Percentiles rank a stretch among this genome's conserved stretches.
Evolutionary conservation across 139 green algal species (phyloP).

Genomic region (Picochlorum sp.): DNA sequence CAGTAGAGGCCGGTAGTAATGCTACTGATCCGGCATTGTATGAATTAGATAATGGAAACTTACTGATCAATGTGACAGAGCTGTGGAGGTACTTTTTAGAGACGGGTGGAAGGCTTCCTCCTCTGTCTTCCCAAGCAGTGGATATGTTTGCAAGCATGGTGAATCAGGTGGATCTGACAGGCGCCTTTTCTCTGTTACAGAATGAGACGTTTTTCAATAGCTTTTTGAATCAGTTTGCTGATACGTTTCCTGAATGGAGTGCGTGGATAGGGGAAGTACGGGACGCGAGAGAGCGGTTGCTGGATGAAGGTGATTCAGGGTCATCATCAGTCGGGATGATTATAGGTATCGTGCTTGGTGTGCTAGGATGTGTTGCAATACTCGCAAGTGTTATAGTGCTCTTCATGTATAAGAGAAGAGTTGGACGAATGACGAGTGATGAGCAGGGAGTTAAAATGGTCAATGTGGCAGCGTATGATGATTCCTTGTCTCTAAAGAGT

Average conservation of each 20-base stretch:
- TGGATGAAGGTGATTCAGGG: neutral
- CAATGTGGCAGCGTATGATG: neutral
- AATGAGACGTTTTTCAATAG: constrained; percentile 1
- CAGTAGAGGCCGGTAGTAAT: no score
- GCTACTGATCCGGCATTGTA: neutral
- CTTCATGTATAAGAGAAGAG: neutral
- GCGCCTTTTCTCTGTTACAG: neutral
- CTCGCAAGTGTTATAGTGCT: neutral
- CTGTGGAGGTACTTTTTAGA: neutral
- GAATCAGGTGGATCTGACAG: neutral
- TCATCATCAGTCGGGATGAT: neutral
- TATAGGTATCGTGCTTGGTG: neutral
- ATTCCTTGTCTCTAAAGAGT: neutral
- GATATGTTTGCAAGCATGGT: neutral
- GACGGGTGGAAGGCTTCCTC: neutral
- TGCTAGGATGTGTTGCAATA: neutral
- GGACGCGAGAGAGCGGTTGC: neutral
- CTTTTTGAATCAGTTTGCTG: neutral
- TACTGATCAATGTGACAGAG: neutral
- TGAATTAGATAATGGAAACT: neutral
- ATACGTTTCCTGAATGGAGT: neutral
- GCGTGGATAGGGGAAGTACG: neutral
- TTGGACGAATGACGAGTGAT: neutral
- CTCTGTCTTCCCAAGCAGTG: neutral
- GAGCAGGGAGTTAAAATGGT: neutral